phyloP scores from a whole-genome alignment of 305 asterid species.

The Rubia occidens region DNA sequence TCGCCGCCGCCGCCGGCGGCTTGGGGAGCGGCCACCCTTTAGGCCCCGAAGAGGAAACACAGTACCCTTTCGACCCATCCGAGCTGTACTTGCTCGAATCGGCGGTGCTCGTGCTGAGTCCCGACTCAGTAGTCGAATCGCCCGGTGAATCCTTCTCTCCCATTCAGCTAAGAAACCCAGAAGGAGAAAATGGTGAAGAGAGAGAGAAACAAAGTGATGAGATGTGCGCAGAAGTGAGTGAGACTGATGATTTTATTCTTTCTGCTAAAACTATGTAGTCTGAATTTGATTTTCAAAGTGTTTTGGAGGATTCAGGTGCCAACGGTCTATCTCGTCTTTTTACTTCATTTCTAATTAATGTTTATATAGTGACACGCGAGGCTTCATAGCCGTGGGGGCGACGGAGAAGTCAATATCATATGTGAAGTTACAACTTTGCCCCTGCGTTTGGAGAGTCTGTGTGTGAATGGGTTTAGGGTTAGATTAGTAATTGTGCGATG shows the following conservation, averaged over 20 bases:
- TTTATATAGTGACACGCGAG: constrained; percentile 16
- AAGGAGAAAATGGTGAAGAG: neutral
- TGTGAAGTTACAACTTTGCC: constrained; percentile 23
- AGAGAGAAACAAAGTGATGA: neutral
- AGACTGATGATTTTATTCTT: constrained; percentile 27
- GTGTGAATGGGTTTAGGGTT: neutral
- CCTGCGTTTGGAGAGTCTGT: neutral
- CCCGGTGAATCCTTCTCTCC: constrained; percentile 28
- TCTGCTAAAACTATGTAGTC: constrained; percentile 18
- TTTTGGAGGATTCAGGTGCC: constrained; percentile 23
- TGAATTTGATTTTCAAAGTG: constrained; percentile 43
- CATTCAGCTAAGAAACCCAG: constrained; percentile 26
- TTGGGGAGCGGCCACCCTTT: constrained; percentile 62
- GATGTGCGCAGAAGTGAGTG: neutral
- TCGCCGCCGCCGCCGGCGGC: constrained; percentile 26
- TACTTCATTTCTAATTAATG: constrained; percentile 27
- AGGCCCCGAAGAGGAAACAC: constrained; percentile 32
- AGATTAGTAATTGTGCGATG: neutral
- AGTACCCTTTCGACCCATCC: constrained; percentile 22
- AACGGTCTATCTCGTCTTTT: constrained; percentile 34
- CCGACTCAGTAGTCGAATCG: constrained; percentile 36
- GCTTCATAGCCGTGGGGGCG: constrained; percentile 30
- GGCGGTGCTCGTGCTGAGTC: constrained; percentile 35
- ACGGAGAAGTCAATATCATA: constrained; percentile 28
- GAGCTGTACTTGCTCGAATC: constrained; percentile 43